These are phyloP conservation scores for Geotrichum carabidarum DNA, from an alignment of 1,139 yeast genomes.

Conservation along the genomic window DNA sequence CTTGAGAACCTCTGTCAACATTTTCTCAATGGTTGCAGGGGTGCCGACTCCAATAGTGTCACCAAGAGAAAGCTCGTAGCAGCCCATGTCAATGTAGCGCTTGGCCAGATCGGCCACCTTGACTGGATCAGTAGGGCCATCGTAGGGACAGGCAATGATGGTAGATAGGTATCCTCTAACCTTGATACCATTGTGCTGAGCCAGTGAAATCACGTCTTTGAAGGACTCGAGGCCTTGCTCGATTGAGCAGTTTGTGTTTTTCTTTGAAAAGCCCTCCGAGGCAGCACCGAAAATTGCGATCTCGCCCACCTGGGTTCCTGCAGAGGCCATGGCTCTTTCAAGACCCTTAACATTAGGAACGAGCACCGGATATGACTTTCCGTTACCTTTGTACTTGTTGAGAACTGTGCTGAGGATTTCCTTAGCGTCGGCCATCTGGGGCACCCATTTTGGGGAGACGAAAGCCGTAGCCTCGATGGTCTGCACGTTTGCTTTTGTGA, in stretches of 20 bases:
- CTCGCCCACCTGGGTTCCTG: constrained; percentile 28
- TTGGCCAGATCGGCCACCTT: constrained; percentile 32
- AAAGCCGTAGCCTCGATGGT: constrained; percentile 36
- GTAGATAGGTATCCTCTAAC: constrained; percentile 38
- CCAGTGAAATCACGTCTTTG: constrained; percentile 29
- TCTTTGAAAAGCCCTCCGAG: constrained; percentile 35
- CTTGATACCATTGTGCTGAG: constrained; percentile 27
- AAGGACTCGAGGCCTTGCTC: constrained; percentile 33
- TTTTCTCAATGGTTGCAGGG: constrained; percentile 29
- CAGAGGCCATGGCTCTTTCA: constrained; percentile 29
- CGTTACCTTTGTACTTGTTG: constrained; percentile 20
- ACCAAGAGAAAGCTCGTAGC: constrained; percentile 38
- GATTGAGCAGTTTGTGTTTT: constrained; percentile 35
- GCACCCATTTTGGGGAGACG: constrained; percentile 41
- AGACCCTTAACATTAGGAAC: constrained; percentile 36
- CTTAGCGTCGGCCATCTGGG: constrained; percentile 28
- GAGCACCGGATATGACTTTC: constrained; percentile 33
- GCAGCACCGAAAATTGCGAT: constrained; percentile 38
- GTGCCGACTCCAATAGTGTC: constrained; percentile 40
- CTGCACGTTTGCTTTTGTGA: constrained; percentile 32
- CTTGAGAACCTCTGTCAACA: constrained; percentile 30
- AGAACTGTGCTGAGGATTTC: constrained; percentile 9
- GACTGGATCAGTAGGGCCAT: constrained; percentile 36
- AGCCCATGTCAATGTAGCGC: constrained; percentile 33
- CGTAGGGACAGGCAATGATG: constrained; percentile 38